phyloP scores from a whole-genome alignment of 192 early-diverging fungal species.

The Diversispora eburnea region DNA sequence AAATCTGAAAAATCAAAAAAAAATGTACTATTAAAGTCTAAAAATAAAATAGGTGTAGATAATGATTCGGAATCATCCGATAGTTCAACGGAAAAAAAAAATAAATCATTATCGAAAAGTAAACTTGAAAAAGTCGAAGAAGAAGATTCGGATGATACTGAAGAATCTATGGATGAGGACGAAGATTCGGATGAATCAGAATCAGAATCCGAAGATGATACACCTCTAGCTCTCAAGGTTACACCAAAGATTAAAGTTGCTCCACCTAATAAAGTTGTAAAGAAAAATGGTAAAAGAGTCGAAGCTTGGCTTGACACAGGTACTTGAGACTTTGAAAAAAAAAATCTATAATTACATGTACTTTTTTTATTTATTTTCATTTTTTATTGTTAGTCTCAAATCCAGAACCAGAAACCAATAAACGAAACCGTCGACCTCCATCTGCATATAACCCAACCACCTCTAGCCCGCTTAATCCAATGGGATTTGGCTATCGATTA shows the following conservation, averaged over 20 bases:
- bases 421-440: neutral
- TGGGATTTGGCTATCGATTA: neutral
- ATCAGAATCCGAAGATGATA: conserved; percentile 12
- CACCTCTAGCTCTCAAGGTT: conserved; percentile 2
- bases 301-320: conserved; percentile 13
- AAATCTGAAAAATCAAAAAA: neutral
- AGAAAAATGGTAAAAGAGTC: neutral
- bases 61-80: neutral
- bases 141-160: conserved; percentile 19
- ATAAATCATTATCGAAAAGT: neutral
- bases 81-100: neutral
- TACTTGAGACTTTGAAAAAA: neutral
- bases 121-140: conserved; percentile 13
- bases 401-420: neutral
- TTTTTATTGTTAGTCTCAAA: neutral
- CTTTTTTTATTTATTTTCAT: too few relatives aligned
- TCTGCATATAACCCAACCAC: neutral
- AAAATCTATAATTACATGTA: neutral
- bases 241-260: conserved; percentile 18
- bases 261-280: neutral
- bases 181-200: conserved; percentile 25
- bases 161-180: conserved; percentile 30
- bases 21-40: neutral
- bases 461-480: neutral
- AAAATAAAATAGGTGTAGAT: neutral